Evolutionary conservation across 228 moss, liverwort and hornwort species (phyloP).

Genomic region (Sphagnum fallax): DNA sequence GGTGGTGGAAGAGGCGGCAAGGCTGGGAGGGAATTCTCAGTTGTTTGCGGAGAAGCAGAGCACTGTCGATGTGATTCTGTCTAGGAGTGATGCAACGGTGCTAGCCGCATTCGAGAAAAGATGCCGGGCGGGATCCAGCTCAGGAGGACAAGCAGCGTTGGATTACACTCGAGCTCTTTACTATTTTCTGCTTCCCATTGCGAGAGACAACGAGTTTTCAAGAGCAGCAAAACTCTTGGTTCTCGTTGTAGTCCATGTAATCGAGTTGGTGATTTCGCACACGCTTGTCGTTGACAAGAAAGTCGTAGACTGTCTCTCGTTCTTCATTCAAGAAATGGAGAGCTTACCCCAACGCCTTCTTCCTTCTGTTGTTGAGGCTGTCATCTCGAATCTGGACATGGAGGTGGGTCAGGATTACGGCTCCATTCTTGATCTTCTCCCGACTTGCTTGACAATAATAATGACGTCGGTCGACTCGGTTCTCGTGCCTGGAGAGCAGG

Average conservation of each 20-base stretch:
- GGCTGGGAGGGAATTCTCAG: slow-evolving; percentile 32
- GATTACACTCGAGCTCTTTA: slow-evolving; percentile 66
- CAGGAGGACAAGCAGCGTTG: slow-evolving; percentile 47
- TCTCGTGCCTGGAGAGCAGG: slow-evolving; percentile 45
- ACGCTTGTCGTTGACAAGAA: slow-evolving; percentile 45
- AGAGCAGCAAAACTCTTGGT: slow-evolving; percentile 49
- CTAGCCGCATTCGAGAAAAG: slow-evolving; percentile 48
- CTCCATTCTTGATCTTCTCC: slow-evolving; percentile 65
- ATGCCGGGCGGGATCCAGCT: slow-evolving; percentile 28
- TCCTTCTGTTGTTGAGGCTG: slow-evolving; percentile 53
- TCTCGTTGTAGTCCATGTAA: slow-evolving; percentile 49
- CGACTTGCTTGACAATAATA: slow-evolving; percentile 59
- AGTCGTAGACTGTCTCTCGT: slow-evolving; percentile 56
- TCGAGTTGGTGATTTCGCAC: slow-evolving; percentile 48
- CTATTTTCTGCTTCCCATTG: slow-evolving; percentile 45
- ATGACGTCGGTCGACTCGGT: slow-evolving; percentile 42
- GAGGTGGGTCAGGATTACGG: slow-evolving; percentile 42
- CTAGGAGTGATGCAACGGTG: slow-evolving; percentile 40
- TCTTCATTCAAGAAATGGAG: slow-evolving; percentile 60
- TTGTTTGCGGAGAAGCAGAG: slow-evolving; percentile 27
- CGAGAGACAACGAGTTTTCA: slow-evolving; percentile 46
- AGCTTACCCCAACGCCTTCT: slow-evolving; percentile 55
- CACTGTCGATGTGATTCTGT: slow-evolving; percentile 32
- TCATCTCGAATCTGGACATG: slow-evolving; percentile 54
- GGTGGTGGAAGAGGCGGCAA: slow-evolving; percentile 39